Evolutionary conservation across 2,329 filamentous ascomycete genomes (phyloP), one percentile per base, ranked within the genome.

Genomic region (Venturia carpophila): DNA sequence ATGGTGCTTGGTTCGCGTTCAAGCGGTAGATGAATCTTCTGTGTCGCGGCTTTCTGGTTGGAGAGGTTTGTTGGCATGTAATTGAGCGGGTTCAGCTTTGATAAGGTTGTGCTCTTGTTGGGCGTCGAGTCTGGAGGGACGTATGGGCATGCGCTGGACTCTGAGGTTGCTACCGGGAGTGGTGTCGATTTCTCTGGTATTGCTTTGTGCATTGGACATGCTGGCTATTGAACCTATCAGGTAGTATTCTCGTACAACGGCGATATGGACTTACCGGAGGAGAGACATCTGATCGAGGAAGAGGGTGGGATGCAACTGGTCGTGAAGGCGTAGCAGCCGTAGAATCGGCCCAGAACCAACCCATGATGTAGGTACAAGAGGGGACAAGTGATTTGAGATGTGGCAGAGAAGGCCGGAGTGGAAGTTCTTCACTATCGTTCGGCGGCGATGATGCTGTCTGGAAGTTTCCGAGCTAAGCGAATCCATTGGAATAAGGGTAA

Each of bases 51-150:
- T 39, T 43, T 37, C 24, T 60, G 34, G 58, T 66, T 63, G 7
- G 92, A 93, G 58, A 97, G 82, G 67, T 88, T 85, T 49, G 84
- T 82, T 75, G 95, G 96, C 93, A 99, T 99, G 81, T 93, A 97
- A 80, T 99, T 99, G 64, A 99, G 82, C 5, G 87, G 87, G 71
- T 90, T 90, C 55, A 89, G 78, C 71, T 83, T 87, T n/a, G 86
- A 85, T 65, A 87, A 78, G 47, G 83, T 82, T 64, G 71, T 73
- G 37, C 73, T 68, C 9, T 71, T 67, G 58, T 68, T 67, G 62
- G 71, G 71, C 37, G 75, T 70, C 49, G 73, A 72, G 65, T 77
- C 76, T 67, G 82, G 80, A 65, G 82, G 77, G 62, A 77, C 76
- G 71, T 80, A 78, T 52, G 81, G 78, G 65, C 83, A 83, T 69